phyloP scores from a whole-genome alignment of 805 yeast species.

The Pichia pseudocactophila region DNA sequence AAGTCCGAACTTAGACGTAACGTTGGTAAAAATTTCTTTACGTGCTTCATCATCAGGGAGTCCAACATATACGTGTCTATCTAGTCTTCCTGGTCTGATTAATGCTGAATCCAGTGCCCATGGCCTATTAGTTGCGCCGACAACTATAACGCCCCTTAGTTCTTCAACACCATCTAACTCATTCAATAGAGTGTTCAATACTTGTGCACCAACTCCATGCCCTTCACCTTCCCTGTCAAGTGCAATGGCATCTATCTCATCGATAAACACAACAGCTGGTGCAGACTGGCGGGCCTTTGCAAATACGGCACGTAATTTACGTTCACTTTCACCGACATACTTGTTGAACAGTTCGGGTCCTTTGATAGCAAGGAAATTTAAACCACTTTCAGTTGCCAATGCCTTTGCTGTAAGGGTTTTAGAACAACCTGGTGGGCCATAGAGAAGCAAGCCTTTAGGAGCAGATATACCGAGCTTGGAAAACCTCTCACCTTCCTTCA shows the following conservation, averaged over 20 bases:
- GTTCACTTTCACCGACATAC: constrained; percentile 93
- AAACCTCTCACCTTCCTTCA: constrained; percentile 74
- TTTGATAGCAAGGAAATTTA: constrained; percentile 88
- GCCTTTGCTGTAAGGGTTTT: constrained; percentile 94
- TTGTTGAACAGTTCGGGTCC: constrained; percentile 94
- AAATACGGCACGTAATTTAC: constrained; percentile 89
- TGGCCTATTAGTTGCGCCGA: constrained; percentile 96
- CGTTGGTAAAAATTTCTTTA: constrained; percentile 63
- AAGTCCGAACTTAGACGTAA: constrained; percentile 49
- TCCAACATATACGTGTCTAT: constrained; percentile 83
- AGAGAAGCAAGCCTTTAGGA: constrained; percentile 86
- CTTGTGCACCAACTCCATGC: constrained; percentile 70
- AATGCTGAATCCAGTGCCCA: constrained; percentile 88
- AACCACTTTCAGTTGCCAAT: constrained; percentile 88
- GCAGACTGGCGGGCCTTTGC: constrained; percentile 85
- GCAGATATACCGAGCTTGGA: constrained; percentile 70
- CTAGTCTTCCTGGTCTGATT: constrained; percentile 91
- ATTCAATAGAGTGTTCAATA: constrained; percentile 79
- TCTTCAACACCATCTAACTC: constrained; percentile 98
- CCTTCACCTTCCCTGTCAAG: constrained; percentile 58
- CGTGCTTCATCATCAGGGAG: constrained; percentile 87
- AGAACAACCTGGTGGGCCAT: constrained; percentile 99
- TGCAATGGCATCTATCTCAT: constrained; percentile 92
- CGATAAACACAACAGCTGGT: constrained; percentile 92
- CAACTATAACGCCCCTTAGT: constrained; percentile 81